A percentile compares a stretch with the other conserved stretches of the same genome.
Evolutionary conservation across 2,329 filamentous ascomycete species (phyloP).

Genomic region (Diplodia sapinea): DNA sequence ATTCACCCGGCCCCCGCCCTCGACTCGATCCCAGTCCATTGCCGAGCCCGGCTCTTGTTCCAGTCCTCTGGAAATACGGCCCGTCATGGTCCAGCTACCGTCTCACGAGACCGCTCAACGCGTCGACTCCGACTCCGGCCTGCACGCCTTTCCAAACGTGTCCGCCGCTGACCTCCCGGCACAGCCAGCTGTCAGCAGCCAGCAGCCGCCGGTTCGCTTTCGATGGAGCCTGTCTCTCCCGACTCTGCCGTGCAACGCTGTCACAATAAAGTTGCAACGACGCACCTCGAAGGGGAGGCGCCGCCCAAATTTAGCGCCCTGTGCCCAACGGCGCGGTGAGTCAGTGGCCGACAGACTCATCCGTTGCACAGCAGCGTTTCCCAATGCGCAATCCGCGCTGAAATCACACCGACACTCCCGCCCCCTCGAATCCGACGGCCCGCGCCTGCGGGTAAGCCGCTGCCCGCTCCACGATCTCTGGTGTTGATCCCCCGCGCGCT

Average conservation of each 20-base stretch:
- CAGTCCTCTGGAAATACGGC: constrained; percentile 15
- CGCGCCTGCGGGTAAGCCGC: neutral
- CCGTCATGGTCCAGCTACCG: neutral
- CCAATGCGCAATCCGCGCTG: neutral
- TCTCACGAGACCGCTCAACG: constrained; percentile 5
- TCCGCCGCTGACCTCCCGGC: too few relatives aligned
- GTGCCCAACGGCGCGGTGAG: neutral
- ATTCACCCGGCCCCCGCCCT: constrained; percentile 12
- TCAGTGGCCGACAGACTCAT: neutral
- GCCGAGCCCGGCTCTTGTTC: constrained; percentile 7
- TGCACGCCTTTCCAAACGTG: neutral
- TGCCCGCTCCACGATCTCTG: constrained; percentile 7
- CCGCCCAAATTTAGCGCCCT: constrained; percentile 20
- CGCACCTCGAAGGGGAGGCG: constrained; percentile 14
- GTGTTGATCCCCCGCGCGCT: neutral
- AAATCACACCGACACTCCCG: constrained; percentile 20
- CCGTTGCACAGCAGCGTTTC: constrained; percentile 6
- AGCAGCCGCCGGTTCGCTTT: neutral
- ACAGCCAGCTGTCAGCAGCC: neutral
- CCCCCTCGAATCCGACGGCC: constrained; percentile 13
- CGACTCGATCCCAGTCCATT: neutral
- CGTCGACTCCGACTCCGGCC: neutral
- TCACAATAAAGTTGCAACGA: constrained; percentile 23
- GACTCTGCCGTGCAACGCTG: constrained; percentile 20
- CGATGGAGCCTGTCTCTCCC: neutral